Percentiles rank a stretch among this genome's conserved stretches.
These are phyloP conservation scores for Carex pumila DNA, from an alignment of 176 grass and related monocot species.

Conservation along the genomic window DNA sequence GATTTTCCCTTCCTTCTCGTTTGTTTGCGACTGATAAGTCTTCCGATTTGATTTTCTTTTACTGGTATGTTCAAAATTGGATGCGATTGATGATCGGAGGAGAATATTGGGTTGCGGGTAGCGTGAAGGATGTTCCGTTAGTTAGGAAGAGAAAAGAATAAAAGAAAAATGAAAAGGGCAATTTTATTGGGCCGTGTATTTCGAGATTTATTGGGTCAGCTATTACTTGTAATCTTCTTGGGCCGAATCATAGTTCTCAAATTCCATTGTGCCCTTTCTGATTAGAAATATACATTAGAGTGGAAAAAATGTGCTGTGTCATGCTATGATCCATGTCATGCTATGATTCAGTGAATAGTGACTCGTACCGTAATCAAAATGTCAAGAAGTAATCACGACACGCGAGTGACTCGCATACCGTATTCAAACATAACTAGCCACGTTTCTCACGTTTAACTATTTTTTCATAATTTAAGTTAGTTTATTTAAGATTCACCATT, in stretches of 20 bases:
- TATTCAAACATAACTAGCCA: too few relatives aligned
- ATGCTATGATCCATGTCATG: too few relatives aligned
- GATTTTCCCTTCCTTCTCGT: not conserved
- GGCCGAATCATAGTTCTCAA: not conserved
- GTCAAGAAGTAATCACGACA: too few relatives aligned
- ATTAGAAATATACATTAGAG: not conserved
- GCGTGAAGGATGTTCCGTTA: not conserved
- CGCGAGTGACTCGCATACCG: too few relatives aligned
- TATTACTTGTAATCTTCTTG: not conserved
- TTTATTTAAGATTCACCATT: too few relatives aligned
- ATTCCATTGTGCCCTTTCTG: too few relatives aligned
- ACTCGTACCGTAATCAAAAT: too few relatives aligned
- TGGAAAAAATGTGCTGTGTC: too few relatives aligned
- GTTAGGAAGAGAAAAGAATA: not conserved
- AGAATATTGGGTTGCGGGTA: not conserved
- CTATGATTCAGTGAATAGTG: too few relatives aligned
- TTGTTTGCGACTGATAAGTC: not conserved
- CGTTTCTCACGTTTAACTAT: too few relatives aligned
- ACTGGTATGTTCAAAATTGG: not conserved
- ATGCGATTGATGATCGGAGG: not conserved
- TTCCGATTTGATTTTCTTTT: not conserved
- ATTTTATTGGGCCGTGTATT: not conserved
- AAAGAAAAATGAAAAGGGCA: not conserved
- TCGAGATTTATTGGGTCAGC: not conserved
- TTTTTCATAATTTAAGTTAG: too few relatives aligned